Percentiles rank a stretch among this genome's conserved stretches.
Evolutionary conservation across 495 filamentous ascomycete species (phyloP).

Genomic region (Penicilliopsis zonata): DNA sequence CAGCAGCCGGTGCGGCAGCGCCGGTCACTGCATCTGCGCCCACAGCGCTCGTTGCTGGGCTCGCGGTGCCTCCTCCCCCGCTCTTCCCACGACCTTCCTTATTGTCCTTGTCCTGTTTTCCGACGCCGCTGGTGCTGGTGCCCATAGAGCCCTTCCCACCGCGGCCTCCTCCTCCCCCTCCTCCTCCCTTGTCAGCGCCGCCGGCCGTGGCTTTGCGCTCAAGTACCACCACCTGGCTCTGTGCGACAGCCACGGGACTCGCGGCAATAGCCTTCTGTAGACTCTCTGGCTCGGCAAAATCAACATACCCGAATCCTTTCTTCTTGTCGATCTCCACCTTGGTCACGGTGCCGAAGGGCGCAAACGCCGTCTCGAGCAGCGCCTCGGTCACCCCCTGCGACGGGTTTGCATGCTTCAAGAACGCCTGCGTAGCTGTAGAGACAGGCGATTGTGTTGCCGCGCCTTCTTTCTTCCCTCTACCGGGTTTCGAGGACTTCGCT

Average conservation of each 20-base stretch:
- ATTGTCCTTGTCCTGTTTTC: constrained; percentile 8
- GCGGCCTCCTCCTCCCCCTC: too few relatives aligned
- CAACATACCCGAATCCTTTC: constrained; percentile 86
- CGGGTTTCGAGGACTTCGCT: constrained; percentile 19
- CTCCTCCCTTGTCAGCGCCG: too few relatives aligned
- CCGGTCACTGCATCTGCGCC: too few relatives aligned
- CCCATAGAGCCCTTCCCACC: neutral
- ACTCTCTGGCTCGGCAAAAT: constrained; percentile 60
- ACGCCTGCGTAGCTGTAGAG: constrained; percentile 63
- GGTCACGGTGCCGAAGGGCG: constrained; percentile 54
- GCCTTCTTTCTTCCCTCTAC: constrained; percentile 19
- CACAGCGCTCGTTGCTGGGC: constrained; percentile 5
- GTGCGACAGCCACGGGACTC: constrained; percentile 67
- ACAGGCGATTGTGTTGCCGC: constrained; percentile 26
- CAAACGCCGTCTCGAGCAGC: constrained; percentile 58
- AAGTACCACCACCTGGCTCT: constrained; percentile 75
- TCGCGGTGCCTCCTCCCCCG: constrained; percentile 38
- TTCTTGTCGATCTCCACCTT: constrained; percentile 84
- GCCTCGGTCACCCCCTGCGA: constrained; percentile 83
- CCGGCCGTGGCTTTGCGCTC: constrained; percentile 54
- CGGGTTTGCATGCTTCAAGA: constrained; percentile 84
- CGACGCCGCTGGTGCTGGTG: constrained; percentile 2
- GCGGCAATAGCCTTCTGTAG: constrained; percentile 69
- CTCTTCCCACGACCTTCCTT: constrained; percentile 19
- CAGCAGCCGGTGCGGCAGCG: too few relatives aligned